Evolutionary conservation across 805 yeast species (phyloP).

Genomic region (Candida hungchunana): DNA sequence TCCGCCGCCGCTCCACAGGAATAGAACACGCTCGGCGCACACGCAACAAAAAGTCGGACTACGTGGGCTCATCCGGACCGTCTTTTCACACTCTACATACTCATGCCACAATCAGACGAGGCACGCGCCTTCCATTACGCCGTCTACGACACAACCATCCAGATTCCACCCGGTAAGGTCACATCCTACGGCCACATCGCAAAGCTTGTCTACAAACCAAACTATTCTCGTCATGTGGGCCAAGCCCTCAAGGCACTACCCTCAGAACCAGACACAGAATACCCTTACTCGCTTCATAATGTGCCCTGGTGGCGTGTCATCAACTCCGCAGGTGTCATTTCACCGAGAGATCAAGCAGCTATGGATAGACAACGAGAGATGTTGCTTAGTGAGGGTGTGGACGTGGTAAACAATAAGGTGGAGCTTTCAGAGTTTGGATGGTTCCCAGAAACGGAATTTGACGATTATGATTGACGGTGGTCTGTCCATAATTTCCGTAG

Average conservation of each 20-base stretch:
- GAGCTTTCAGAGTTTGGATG: constrained; percentile 53
- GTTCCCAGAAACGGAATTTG: constrained; percentile 49
- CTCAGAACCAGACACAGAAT: constrained; percentile 1
- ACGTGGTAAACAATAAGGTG: constrained; percentile 32
- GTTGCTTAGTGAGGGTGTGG: constrained; percentile 47
- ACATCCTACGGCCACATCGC: constrained; percentile 80
- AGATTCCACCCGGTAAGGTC: constrained; percentile 59
- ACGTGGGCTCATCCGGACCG: constrained; percentile 3
- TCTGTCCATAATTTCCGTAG: no score
- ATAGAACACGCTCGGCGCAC: neutral
- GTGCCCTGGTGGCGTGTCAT: constrained; percentile 73
- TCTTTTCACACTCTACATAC: neutral
- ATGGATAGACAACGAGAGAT: constrained; percentile 42
- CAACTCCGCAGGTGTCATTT: constrained; percentile 56
- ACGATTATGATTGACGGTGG: constrained; percentile 16
- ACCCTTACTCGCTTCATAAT: constrained; percentile 12
- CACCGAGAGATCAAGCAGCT: constrained; percentile 43
- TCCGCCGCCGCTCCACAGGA: neutral
- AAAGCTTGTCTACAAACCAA: constrained; percentile 54
- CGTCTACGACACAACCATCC: constrained; percentile 49
- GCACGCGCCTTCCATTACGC: constrained; percentile 54
- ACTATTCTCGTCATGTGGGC: constrained; percentile 72
- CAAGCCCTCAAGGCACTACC: constrained; percentile 56
- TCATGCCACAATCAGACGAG: constrained; percentile 32
- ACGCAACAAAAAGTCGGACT: constrained; percentile 1